These are phyloP conservation scores for Xylaria scruposa DNA, from an alignment of 495 filamentous ascomycete genomes.

Conservation along the genomic window DNA sequence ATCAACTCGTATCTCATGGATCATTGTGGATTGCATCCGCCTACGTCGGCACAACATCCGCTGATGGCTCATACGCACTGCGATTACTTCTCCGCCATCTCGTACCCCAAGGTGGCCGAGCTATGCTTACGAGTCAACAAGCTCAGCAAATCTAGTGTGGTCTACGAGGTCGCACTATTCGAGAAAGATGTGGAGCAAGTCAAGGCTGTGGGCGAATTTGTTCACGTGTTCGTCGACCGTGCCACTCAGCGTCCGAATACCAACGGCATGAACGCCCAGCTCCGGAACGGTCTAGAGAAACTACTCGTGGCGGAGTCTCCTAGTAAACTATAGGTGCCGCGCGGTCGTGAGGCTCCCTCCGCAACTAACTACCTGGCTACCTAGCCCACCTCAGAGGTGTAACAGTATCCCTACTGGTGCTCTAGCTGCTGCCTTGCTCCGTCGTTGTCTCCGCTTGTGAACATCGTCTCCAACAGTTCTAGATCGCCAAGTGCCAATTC, in stretches of 20 bases:
- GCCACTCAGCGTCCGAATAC: constrained; percentile 68
- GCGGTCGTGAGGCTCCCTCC: neutral
- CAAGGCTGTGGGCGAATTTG: constrained; percentile 84
- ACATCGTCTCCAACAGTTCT: constrained; percentile 69
- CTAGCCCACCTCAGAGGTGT: neutral
- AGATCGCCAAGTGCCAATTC: constrained; percentile 75
- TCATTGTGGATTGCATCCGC: constrained; percentile 76
- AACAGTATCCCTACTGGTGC: constrained; percentile 37
- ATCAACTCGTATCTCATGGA: constrained; percentile 89
- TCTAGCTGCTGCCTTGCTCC: constrained; percentile 54
- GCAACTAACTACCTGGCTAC: neutral
- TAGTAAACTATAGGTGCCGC: constrained; percentile 36
- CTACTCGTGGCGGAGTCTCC: constrained; percentile 33
- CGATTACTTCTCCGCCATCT: constrained; percentile 84
- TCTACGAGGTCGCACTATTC: constrained; percentile 91
- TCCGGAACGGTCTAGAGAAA: constrained; percentile 62
- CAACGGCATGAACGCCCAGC: constrained; percentile 61
- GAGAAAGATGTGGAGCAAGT: constrained; percentile 75
- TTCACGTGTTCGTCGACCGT: constrained; percentile 87
- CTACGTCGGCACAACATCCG: constrained; percentile 70
- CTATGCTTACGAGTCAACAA: constrained; percentile 82
- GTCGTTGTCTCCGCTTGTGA: constrained; percentile 65
- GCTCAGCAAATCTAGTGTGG: constrained; percentile 86
- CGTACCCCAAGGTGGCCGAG: constrained; percentile 82
- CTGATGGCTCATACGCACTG: constrained; percentile 84